Percentiles rank a stretch among this genome's conserved stretches.
phyloP scores from a whole-genome alignment of 2,329 filamentous ascomycete species.

The Escovopsis sp. region DNA sequence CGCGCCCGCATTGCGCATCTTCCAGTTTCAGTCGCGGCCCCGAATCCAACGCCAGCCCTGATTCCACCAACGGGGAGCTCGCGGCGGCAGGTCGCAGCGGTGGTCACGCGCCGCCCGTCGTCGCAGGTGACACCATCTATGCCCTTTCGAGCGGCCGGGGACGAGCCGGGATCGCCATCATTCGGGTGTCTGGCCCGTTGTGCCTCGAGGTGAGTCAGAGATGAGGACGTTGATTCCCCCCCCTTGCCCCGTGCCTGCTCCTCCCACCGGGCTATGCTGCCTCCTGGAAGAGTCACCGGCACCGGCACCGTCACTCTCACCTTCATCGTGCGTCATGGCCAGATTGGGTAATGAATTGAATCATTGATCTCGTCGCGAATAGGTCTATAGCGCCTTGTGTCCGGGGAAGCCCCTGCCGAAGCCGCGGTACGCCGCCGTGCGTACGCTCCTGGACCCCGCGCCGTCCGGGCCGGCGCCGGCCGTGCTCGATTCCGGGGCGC shows the following conservation, averaged over 20 bases:
- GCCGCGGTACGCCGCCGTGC: slow-evolving; percentile 50
- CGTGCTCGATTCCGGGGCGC: slow-evolving; percentile 62
- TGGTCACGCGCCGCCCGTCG: slow-evolving; percentile 3
- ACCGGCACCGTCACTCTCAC: neutral
- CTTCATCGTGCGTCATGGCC: no score
- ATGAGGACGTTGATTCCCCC: no score
- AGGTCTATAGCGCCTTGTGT: slow-evolving; percentile 39
- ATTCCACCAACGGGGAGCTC: no score
- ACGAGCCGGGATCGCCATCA: slow-evolving; percentile 77
- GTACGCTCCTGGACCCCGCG: slow-evolving; percentile 51
- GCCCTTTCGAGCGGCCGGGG: slow-evolving; percentile 79
- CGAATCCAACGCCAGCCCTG: no score
- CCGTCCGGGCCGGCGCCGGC: slow-evolving; percentile 17
- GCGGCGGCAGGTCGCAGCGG: neutral
- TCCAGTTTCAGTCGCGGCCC: no score
- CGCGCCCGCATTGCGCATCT: slow-evolving; percentile 4
- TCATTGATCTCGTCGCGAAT: neutral
- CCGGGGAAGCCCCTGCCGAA: slow-evolving; percentile 29
- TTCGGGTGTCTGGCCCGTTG: slow-evolving; percentile 70
- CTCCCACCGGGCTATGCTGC: slow-evolving; percentile 3
- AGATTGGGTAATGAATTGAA: neutral
- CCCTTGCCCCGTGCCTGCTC: slow-evolving; percentile 2
- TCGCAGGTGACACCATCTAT: slow-evolving; percentile 57
- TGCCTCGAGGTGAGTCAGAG: slow-evolving; percentile 45
- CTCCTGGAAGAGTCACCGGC: neutral